Percentiles rank a stretch among this genome's conserved stretches.
phyloP scores from a whole-genome alignment of 805 yeast genomes.

The Yamadazyma endophytica region DNA sequence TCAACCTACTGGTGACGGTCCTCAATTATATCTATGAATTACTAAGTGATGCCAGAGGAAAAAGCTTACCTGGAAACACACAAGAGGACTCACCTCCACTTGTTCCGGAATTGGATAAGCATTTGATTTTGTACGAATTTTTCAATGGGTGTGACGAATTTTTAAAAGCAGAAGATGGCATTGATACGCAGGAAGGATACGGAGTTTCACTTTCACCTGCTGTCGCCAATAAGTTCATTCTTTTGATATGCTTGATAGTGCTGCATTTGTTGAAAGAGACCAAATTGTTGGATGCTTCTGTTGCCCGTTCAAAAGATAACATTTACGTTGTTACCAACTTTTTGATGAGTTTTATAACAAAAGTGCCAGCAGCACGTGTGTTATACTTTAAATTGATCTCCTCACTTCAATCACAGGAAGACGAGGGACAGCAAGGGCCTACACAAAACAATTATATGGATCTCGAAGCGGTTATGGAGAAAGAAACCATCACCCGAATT shows the following conservation, averaged over 20 bases:
- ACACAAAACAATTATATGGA: background rate
- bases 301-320: background rate
- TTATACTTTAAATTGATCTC: slow-evolving; percentile 7
- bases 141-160: slow-evolving; percentile 46
- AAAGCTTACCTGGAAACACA: no score
- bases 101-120: slow-evolving; percentile 10
- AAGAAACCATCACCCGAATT: no score
- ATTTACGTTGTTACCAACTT: slow-evolving; percentile 1
- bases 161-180: slow-evolving; percentile 27
- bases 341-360: slow-evolving; percentile 9
- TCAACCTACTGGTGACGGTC: no score
- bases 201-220: slow-evolving; percentile 26
- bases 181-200: slow-evolving; percentile 24
- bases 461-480: background rate
- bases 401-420: background rate
- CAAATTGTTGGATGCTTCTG: background rate
- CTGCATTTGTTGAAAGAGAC: background rate
- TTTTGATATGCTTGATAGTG: slow-evolving; percentile 60
- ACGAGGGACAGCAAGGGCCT: background rate
- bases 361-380: slow-evolving; percentile 7
- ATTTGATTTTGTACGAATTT: slow-evolving; percentile 69
- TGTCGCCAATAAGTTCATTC: slow-evolving; percentile 41
- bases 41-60: no score
- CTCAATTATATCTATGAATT: no score
- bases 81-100: no score